phyloP scores from a whole-genome alignment of 805 yeast species.

The Nakazawaea ernobii region DNA sequence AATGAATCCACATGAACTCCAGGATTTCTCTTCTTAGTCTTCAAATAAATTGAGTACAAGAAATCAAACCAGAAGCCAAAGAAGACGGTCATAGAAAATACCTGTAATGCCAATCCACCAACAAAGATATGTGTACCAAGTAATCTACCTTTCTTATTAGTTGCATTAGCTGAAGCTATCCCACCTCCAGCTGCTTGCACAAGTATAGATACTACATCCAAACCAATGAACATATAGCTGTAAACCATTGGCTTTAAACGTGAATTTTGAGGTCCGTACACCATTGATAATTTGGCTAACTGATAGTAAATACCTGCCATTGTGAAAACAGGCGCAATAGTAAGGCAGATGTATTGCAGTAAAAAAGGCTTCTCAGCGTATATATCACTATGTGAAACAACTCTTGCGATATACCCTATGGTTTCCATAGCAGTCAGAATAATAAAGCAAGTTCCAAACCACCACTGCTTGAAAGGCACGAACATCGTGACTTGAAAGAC shows the following conservation, averaged over 20 bases:
- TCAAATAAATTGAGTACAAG: constrained; percentile 30
- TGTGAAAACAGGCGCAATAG: constrained; percentile 76
- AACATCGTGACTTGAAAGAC: constrained; percentile 36
- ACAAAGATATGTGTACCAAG: constrained; percentile 66
- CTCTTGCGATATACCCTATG: constrained; percentile 63
- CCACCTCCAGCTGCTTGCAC: constrained; percentile 80
- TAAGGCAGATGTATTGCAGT: constrained; percentile 62
- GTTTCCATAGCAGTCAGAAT: constrained; percentile 56
- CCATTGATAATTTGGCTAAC: constrained; percentile 58
- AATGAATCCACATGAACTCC: constrained; percentile 24
- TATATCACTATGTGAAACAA: constrained; percentile 34
- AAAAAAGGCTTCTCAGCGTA: constrained; percentile 37
- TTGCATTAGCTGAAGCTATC: constrained; percentile 40
- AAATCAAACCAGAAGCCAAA: constrained; percentile 44
- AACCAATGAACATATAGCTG: constrained; percentile 56
- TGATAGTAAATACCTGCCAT: constrained; percentile 80
- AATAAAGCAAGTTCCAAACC: constrained; percentile 57
- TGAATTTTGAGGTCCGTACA: constrained; percentile 54
- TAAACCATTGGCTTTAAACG: constrained; percentile 50
- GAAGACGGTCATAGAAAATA: constrained; percentile 60
- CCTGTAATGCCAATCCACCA: constrained; percentile 76
- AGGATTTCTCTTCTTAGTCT: constrained; percentile 14
- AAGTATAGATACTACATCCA: constrained; percentile 59
- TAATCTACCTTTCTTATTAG: constrained; percentile 19
- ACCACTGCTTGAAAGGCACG: constrained; percentile 47